Evolutionary conservation across 2,329 filamentous ascomycete species (phyloP).

Genomic region (Sphaerulina musiva): DNA sequence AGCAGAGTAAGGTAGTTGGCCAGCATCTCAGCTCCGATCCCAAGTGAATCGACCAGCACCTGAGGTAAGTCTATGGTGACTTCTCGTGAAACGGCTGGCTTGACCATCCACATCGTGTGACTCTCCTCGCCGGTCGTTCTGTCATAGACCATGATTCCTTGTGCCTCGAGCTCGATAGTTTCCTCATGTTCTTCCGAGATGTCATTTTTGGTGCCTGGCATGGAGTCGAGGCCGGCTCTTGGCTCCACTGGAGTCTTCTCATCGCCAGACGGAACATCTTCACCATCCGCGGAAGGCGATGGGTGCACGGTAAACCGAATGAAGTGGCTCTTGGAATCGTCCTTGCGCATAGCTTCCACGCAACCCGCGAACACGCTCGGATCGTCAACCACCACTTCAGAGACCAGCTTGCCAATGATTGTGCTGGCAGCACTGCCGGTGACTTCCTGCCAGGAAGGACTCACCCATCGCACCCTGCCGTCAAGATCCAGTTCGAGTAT

Average conservation of each 20-base stretch:
- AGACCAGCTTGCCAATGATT: conserved; percentile 69
- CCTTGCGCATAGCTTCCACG: conserved; percentile 80
- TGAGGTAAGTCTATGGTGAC: conserved; percentile 91
- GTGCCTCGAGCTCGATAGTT: conserved; percentile 80
- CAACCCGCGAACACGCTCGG: conserved; percentile 73
- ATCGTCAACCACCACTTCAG: conserved; percentile 74
- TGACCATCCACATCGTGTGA: conserved; percentile 99
- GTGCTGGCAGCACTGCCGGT: conserved; percentile 70
- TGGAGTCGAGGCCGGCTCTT: conserved; percentile 21
- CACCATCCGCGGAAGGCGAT: conserved; percentile 51
- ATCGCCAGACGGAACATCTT: conserved; percentile 35
- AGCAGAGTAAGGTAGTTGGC: conserved; percentile 87
- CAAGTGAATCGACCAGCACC: conserved; percentile 84
- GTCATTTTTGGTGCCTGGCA: conserved; percentile 8
- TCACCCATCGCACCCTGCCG: conserved; percentile 89
- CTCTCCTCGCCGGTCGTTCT: conserved; percentile 77
- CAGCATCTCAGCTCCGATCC: conserved; percentile 88
- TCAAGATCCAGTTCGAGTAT: conserved; percentile 91
- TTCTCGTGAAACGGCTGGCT: conserved; percentile 82
- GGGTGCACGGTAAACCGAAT: conserved; percentile 69
- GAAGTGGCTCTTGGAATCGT: conserved; percentile 88
- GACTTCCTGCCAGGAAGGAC: conserved; percentile 89
- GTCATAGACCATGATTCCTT: conserved; percentile 98
- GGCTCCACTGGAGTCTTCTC: conserved; percentile 28
- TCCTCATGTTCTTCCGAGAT: conserved; percentile 23